A percentile compares a stretch with the other conserved stretches of the same genome.
These are phyloP conservation scores for Glutinoglossum americanum DNA, from an alignment of 495 filamentous ascomycete genomes.

Conservation along the genomic window DNA sequence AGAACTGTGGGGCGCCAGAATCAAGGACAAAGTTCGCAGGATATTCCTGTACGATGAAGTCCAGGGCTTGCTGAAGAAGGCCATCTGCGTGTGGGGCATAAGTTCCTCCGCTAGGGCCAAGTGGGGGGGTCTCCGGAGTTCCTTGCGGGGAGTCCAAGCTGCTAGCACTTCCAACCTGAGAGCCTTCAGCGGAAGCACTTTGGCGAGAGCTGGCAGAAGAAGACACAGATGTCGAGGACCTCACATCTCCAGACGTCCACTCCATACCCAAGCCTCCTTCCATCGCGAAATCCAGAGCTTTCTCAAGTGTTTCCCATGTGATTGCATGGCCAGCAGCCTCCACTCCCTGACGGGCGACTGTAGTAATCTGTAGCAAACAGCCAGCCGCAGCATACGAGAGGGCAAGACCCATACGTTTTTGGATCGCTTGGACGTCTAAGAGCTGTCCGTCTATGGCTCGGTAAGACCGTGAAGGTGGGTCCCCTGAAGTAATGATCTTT, in stretches of 20 bases:
- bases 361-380: constrained; percentile 23
- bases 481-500: neutral
- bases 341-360: constrained; percentile 22
- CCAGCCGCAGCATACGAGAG: constrained; percentile 32
- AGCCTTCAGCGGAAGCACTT: constrained; percentile 10
- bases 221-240: constrained; percentile 8
- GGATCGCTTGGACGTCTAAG: neutral
- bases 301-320: constrained; percentile 31
- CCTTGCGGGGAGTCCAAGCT: neutral
- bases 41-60: constrained; percentile 25
- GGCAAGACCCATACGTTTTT: constrained; percentile 19
- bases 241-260: neutral
- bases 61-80: constrained; percentile 19
- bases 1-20: constrained; percentile 16
- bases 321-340: constrained; percentile 25
- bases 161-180: constrained; percentile 6
- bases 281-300: constrained; percentile 21
- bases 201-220: constrained; percentile 12
- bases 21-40: constrained; percentile 28
- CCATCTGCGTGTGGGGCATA: constrained; percentile 10
- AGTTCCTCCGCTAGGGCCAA: constrained; percentile 6
- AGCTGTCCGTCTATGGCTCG: constrained; percentile 7
- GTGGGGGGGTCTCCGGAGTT: neutral
- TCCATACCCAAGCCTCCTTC: constrained; percentile 13
- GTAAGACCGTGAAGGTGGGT: neutral